phyloP scores from a whole-genome alignment of 768 basidiomycete genomes.

The Lactarius sp. region DNA sequence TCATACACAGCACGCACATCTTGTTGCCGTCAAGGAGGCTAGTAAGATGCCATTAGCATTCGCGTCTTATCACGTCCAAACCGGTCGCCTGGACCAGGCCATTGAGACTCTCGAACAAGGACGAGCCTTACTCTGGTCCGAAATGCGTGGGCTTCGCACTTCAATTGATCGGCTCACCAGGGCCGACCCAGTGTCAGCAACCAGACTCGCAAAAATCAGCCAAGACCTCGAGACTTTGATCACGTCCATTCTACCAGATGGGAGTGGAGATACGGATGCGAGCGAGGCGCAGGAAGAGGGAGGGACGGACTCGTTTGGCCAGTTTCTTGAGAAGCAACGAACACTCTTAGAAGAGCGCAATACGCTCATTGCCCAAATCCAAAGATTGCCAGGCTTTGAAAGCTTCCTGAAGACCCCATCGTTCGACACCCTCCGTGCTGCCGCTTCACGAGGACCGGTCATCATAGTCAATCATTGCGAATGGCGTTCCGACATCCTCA shows the following conservation, averaged over 20 bases:
- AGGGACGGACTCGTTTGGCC: neutral
- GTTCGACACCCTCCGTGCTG: neutral
- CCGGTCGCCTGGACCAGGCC: neutral
- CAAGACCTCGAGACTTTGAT: neutral
- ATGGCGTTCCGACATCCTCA: neutral
- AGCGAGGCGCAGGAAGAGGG: neutral
- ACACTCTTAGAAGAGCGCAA: neutral
- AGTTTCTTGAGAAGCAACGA: neutral
- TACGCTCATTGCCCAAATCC: neutral
- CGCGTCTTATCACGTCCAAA: too few species aligned
- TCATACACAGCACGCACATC: too few species aligned
- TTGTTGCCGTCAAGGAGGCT: too few species aligned
- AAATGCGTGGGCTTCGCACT: too few species aligned
- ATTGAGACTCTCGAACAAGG: neutral
- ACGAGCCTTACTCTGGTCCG: too few species aligned
- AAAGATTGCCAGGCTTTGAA: neutral
- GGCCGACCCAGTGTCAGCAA: neutral
- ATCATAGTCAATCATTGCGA: too few species aligned
- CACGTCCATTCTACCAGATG: neutral
- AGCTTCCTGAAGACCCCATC: neutral
- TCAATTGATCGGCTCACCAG: neutral
- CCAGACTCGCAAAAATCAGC: neutral
- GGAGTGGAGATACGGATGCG: neutral
- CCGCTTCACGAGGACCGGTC: too few species aligned
- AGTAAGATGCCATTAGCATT: too few species aligned